phyloP scores from a whole-genome alignment of 345 rosid genomes.

The Aethionema arabicum region DNA sequence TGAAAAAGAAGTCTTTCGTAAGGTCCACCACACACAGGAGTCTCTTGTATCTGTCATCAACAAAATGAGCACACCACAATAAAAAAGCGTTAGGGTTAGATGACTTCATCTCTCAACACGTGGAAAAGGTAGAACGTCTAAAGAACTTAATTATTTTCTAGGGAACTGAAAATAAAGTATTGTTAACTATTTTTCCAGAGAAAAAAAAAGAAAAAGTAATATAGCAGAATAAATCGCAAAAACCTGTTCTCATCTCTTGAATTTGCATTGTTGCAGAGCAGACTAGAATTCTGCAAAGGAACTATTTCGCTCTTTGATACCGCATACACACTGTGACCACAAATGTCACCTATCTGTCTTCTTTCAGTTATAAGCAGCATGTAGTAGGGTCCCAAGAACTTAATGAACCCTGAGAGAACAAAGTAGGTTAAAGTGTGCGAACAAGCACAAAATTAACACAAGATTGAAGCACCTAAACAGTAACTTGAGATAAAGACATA shows the following conservation, averaged over 20 bases:
- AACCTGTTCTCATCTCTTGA: conserved; percentile 83
- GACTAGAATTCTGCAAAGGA: conserved; percentile 67
- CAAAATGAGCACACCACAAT: conserved; percentile 6
- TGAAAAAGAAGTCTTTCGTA: conserved; percentile 97
- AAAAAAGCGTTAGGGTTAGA: conserved; percentile 15
- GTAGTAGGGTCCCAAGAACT: conserved; percentile 95
- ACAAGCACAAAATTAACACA: not conserved
- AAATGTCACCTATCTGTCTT: conserved; percentile 82
- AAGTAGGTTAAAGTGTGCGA: conserved; percentile 1
- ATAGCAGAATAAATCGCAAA: conserved; percentile 21
- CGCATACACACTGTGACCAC: conserved; percentile 83
- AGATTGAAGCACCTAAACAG: not conserved
- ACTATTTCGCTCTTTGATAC: conserved; percentile 77
- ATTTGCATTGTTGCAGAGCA: conserved; percentile 44
- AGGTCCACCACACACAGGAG: conserved; percentile 88
- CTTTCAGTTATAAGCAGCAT: conserved; percentile 89
- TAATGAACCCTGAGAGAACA: conserved; percentile 69
- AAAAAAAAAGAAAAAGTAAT: not conserved
- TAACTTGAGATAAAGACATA: conserved; percentile 37
- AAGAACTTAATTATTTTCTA: conserved; percentile 1
- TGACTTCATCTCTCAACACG: conserved; percentile 1
- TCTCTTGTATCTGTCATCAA: conserved; percentile 87
- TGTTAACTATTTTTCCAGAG: not conserved
- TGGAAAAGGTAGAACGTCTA: conserved; percentile 5
- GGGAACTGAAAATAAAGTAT: not conserved